Conservation (phyloP, 345 rosid genomes). For the Linum tenue region DNA sequence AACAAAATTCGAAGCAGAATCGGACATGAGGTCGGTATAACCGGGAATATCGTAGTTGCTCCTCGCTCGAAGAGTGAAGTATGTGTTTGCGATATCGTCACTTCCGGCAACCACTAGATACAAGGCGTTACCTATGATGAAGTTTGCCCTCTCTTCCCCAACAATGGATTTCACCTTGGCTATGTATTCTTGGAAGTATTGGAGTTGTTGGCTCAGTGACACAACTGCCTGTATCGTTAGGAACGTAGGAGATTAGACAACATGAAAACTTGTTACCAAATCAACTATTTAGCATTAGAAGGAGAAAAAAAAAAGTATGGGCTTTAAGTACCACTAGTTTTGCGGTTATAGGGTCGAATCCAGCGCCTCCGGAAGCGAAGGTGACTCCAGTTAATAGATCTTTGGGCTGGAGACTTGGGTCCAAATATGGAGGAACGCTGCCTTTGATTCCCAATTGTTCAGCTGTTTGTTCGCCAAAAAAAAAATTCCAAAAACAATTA, state of each 20-base stretch:
- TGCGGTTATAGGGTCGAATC: neutral
- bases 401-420: neutral
- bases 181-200: constrained; percentile 27
- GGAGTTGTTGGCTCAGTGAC: constrained; percentile 30
- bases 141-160: constrained; percentile 19
- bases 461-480: neutral
- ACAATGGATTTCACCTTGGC: constrained; percentile 16
- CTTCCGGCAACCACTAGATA: constrained; percentile 27
- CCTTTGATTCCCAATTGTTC: neutral
- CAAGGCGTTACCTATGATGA: constrained; percentile 18
- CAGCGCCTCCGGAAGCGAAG: constrained; percentile 2
- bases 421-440: neutral
- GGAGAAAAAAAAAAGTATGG: too few species aligned
- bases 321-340: neutral
- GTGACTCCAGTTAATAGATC: neutral
- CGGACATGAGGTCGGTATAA: constrained; percentile 14
- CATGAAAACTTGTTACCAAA: too few species aligned
- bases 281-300: too few species aligned
- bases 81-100: constrained; percentile 30
- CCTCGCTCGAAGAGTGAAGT: constrained; percentile 6
- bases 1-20: constrained; percentile 16
- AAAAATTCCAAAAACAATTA: neutral
- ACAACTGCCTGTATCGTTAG: constrained; percentile 17
- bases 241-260: too few species aligned
- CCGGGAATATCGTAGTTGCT: constrained; percentile 11